Base-by-base conservation (phyloP, 2,329 filamentous ascomycete species). In the Microsporum ferrugineum region DNA sequence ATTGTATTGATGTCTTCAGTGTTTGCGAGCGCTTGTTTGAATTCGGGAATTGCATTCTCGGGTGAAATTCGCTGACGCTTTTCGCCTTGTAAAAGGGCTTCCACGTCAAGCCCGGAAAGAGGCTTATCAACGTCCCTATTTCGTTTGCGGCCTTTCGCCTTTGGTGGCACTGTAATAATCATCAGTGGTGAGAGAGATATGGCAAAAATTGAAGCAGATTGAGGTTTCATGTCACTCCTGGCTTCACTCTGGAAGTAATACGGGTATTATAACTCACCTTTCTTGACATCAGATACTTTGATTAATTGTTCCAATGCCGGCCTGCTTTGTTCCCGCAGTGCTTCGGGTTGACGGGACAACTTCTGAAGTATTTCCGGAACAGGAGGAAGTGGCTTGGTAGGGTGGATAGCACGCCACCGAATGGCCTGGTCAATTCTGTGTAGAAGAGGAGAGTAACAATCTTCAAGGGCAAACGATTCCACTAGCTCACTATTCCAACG, bases 401-500 rank as follows among this genome's bases (percentile, higher is more conserved):
- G 84, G 68, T 91, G 81, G 1, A 92, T 83, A 1, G 92, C 94
- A 41, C 92, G 86, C 71, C 86, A 85, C 60, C 88, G 86, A 65
- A 97, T 85, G 12, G 90, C 90, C 71, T 94, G 87, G 66, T 91
- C 90, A 63, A 97, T 83, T 36, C 91, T 87, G 72, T 97, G 92
- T n/a, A 97, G 81, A 3, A 88, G 77, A 2, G 92, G 91, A 29
- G 89, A 91, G 71, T 85, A 97, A 0, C 86, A 86, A 56, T 95
- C 89, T 45, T 95, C 89, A 56, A 92, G 82, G 0, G 85, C 78
- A 47, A 88, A 85, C 63, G 89, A 92, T 69, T 96, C 89, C 0
- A 76, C 71, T 0, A 77, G 74, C 7, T 83, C 73, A 10, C 79
- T 81, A 62, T 39, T 61, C 7, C 27, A 23, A 45, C 14, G 55